Conservation (phyloP, 2,329 filamentous ascomycete genomes). For the Didymella keratinophila region DNA sequence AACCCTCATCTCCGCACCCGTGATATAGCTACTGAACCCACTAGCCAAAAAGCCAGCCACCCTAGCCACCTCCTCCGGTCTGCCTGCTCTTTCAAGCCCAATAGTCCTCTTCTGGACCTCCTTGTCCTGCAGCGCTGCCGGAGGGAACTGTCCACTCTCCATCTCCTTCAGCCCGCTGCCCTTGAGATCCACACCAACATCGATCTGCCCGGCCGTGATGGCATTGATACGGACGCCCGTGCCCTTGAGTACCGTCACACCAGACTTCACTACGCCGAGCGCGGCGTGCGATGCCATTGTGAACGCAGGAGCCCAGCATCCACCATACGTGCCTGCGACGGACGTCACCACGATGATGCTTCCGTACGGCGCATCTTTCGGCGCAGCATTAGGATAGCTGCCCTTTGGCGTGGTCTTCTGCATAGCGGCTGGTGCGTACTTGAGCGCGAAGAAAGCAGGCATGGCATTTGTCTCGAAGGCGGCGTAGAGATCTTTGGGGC, state of each 20-base stretch:
- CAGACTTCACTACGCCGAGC: conserved; percentile 66
- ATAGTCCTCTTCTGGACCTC: conserved; percentile 60
- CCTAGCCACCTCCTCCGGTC: conserved; percentile 65
- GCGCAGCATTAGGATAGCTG: conserved; percentile 67
- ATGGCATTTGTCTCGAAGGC: conserved; percentile 68
- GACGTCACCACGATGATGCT: conserved; percentile 68
- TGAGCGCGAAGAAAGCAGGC: conserved; percentile 70
- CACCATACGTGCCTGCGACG: conserved; percentile 65
- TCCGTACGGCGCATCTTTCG: conserved; percentile 67
- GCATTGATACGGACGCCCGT: conserved; percentile 68
- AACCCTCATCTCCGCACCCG: conserved; percentile 67
- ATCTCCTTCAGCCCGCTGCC: conserved; percentile 45
- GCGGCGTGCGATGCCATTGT: conserved; percentile 69
- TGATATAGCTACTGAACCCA: conserved; percentile 69
- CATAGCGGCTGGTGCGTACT: conserved; percentile 71
- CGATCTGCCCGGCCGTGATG: conserved; percentile 57
- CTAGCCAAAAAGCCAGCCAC: conserved; percentile 69
- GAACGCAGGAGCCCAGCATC: conserved; percentile 67
- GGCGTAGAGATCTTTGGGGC: conserved; percentile 62
- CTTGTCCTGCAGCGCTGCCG: conserved; percentile 60
- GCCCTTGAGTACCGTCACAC: conserved; percentile 65
- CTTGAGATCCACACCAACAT: conserved; percentile 57
- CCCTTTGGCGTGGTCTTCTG: conserved; percentile 64
- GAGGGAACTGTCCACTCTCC: conserved; percentile 64
- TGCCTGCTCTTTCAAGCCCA: conserved; percentile 65